Base-by-base conservation (phyloP, 2,329 filamentous ascomycete species). In the Penicillium glabrum region DNA sequence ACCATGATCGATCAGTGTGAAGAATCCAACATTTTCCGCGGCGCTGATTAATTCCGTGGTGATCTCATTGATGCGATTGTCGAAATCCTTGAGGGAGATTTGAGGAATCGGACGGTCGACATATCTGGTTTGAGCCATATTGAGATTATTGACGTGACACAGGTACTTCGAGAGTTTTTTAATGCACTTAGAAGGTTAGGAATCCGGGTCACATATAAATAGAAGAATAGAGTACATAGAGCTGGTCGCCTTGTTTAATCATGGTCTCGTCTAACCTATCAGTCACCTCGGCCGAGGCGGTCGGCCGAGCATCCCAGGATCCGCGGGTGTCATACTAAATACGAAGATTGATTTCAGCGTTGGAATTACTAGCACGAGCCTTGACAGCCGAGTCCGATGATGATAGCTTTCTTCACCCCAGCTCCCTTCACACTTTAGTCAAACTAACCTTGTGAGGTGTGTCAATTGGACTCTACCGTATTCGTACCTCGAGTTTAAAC, bases 21-120 rank as follows among this genome's bases (percentile, higher is more conserved):
- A 87, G 75, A 86, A 86, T n/a, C 84, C 84, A 51, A 81, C 79
- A 8, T 81, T 81, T 61, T 86, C 83, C 2, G 84, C 82, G 0
- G 84, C 84, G 11, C 77, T 61, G 54, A 82, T 72, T 2, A 86
- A 75, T 58, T 85, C 69, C 1, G 68, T 52, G 0, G 83, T 83
- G 61, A 86, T 86, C 41, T 79, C 71, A 56, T 83, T 78, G 63
- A 83, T 78, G 49, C 83, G 80, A 5, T 69, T 61, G 27, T 80
- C 74, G 64, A 85, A 86, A 69, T 85, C 71, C 43, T 68, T 74
- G 3, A 86, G 74, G 1, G 83, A 86, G 67, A 87, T 82, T 57
- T 75, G 72, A 5, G 80, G 81, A 57, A 83, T 80, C 4, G 68
- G 61, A 8, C 78, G 77, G 51, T 76, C 67, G 14, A 71, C 59